Evolutionary conservation across 352 stramenopile genomes (phyloP).

Genomic region (Phytophthora sansomeana): DNA sequence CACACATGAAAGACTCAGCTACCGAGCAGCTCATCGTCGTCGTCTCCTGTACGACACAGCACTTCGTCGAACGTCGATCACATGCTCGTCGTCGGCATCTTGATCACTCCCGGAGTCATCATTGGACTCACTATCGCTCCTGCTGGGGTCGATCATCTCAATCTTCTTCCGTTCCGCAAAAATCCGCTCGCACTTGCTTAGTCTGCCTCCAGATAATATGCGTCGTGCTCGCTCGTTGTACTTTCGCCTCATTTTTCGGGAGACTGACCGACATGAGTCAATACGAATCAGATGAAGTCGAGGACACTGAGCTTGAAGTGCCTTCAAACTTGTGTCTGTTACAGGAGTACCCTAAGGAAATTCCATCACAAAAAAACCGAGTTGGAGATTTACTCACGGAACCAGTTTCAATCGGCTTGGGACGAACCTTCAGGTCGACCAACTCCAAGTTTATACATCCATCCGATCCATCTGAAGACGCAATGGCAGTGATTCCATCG

Average conservation of each 20-base stretch:
- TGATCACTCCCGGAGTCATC: slow-evolving; percentile 33
- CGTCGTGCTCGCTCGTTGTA: slow-evolving; percentile 39
- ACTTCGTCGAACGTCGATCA: slow-evolving; percentile 29
- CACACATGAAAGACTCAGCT: neutral
- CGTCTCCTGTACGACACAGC: slow-evolving; percentile 19
- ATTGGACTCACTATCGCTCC: slow-evolving; percentile 48
- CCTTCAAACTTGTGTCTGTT: slow-evolving; percentile 52
- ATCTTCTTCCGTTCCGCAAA: slow-evolving; percentile 48
- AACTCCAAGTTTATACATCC: slow-evolving; percentile 53
- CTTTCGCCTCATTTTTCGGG: slow-evolving; percentile 51
- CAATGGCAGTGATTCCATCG: slow-evolving; percentile 49
- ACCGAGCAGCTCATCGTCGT: neutral
- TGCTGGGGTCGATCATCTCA: slow-evolving; percentile 42
- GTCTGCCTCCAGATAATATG: slow-evolving; percentile 21
- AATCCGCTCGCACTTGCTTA: slow-evolving; percentile 48
- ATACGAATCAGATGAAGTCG: slow-evolving; percentile 64
- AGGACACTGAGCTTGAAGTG: slow-evolving; percentile 48
- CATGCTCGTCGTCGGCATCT: slow-evolving; percentile 25
- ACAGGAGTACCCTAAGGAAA: slow-evolving; percentile 54
- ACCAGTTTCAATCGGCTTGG: neutral
- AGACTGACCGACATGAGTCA: slow-evolving; percentile 76
- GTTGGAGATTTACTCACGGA: neutral
- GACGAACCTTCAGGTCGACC: slow-evolving; percentile 69
- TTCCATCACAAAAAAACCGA: neutral
- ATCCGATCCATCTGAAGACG: slow-evolving; percentile 21